Evolutionary conservation across 768 basidiomycete species (phyloP).

Genomic region (Hemileccinum impolitum): DNA sequence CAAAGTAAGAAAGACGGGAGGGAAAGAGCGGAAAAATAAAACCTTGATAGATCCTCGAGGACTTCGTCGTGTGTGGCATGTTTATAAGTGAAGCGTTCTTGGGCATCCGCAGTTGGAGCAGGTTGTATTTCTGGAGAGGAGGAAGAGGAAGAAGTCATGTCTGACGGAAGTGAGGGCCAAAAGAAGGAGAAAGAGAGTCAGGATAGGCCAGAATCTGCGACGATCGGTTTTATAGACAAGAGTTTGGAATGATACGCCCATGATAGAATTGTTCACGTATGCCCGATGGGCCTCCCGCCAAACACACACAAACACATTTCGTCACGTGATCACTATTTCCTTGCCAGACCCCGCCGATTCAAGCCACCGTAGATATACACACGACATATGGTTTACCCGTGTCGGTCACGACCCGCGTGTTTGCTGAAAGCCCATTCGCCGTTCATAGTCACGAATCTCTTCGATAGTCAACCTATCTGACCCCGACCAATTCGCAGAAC

Average conservation of each 20-base stretch:
- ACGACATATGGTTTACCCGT: constrained; percentile 4
- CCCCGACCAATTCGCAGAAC: constrained; percentile 96
- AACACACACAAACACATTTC: constrained; percentile 21
- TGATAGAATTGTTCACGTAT: constrained; percentile 24
- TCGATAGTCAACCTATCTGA: constrained; percentile 79
- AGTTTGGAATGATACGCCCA: constrained; percentile 24
- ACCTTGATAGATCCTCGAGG: constrained; percentile 90
- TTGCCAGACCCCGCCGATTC: neutral
- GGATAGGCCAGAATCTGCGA: constrained; percentile 25
- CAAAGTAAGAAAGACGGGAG: constrained; percentile 11
- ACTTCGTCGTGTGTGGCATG: constrained; percentile 80
- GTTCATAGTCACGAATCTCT: constrained; percentile 85
- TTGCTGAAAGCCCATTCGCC: constrained; percentile 80
- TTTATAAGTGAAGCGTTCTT: constrained; percentile 55
- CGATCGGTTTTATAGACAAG: constrained; percentile 33
- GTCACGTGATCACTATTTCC: constrained; percentile 14
- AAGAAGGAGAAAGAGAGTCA: constrained; percentile 30
- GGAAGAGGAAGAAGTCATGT: constrained; percentile 74
- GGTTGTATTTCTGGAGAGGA: constrained; percentile 72
- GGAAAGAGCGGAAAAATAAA: constrained; percentile 13
- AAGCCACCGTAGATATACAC: neutral
- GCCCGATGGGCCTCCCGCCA: constrained; percentile 15
- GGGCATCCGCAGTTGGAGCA: constrained; percentile 38
- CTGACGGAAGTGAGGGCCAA: constrained; percentile 27
- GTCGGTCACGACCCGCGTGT: constrained; percentile 14